A percentile compares a stretch with the other conserved stretches of the same genome.
Evolutionary conservation across 352 stramenopile species (phyloP).

Genomic region (Phytophthora sojae): DNA sequence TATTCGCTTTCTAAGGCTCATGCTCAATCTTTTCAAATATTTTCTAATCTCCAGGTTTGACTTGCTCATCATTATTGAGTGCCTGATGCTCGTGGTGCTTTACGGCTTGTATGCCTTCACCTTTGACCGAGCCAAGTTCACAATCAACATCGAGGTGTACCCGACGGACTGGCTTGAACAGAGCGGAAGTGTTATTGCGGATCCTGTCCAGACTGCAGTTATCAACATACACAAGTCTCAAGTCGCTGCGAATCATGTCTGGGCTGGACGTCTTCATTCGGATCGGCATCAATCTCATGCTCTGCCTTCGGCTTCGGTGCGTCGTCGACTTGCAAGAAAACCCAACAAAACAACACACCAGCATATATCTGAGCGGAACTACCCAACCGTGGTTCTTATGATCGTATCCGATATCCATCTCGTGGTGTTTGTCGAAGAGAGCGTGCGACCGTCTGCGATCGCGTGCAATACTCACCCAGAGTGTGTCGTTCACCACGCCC

Average conservation of each 20-base stretch:
- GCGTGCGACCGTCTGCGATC: conserved; percentile 8
- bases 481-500: background rate
- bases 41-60: conserved; percentile 29
- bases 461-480: conserved; percentile 13
- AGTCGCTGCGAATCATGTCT: conserved; percentile 43
- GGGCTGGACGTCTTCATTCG: conserved; percentile 32
- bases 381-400: background rate
- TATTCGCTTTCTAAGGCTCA: no score
- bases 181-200: conserved; percentile 11
- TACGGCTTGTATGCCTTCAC: conserved; percentile 30
- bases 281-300: conserved; percentile 33
- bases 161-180: conserved; percentile 22
- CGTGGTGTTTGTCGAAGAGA: conserved; percentile 19
- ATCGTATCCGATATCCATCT: background rate
- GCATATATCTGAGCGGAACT: no score
- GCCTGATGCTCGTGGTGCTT: conserved; percentile 26
- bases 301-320: conserved; percentile 39
- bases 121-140: conserved; percentile 28
- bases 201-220: conserved; percentile 17
- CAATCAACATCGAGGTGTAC: conserved; percentile 31
- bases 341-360: background rate
- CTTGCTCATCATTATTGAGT: conserved; percentile 25
- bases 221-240: conserved; percentile 33
- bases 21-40: no score
- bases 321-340: no score